Percentiles rank a stretch among this genome's conserved stretches.
phyloP scores from a whole-genome alignment of 805 yeast species.

The Kluyveromyces nonfermentans region DNA sequence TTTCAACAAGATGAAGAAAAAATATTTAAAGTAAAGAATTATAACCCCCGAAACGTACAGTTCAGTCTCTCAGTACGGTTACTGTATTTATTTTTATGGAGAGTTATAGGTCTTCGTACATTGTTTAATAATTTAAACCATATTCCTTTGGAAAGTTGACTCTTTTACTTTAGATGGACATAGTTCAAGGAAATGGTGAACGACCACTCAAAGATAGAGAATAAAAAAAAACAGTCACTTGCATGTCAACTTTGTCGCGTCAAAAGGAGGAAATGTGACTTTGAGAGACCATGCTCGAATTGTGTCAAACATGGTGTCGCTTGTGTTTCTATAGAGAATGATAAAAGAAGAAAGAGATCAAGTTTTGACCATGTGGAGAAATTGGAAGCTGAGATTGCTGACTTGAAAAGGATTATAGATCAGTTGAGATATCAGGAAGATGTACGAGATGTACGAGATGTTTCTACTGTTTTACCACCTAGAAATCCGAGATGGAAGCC shows the following conservation, averaged over 20 bases:
- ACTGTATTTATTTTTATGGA: no score
- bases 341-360: constrained; percentile 38
- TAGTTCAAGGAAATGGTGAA: not conserved
- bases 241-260: constrained; percentile 18
- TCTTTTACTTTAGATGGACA: not conserved
- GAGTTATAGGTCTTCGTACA: no score
- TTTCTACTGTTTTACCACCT: constrained; percentile 4
- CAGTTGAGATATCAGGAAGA: constrained; percentile 7
- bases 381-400: constrained; percentile 25
- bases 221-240: not conserved
- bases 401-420: constrained; percentile 12
- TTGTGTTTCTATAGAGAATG: constrained; percentile 35
- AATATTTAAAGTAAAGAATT: no score
- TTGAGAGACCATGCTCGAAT: constrained; percentile 36
- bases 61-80: no score
- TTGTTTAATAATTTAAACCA: no score
- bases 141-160: not conserved
- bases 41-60: no score
- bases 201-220: not conserved
- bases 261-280: constrained; percentile 36
- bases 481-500: not conserved
- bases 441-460: constrained; percentile 4
- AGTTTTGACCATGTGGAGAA: constrained; percentile 37
- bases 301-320: constrained; percentile 35
- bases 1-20: no score